A percentile compares a stretch with the other conserved stretches of the same genome.
phyloP scores from a whole-genome alignment of 1,139 yeast species.

The Lodderomyces elongisporus region DNA sequence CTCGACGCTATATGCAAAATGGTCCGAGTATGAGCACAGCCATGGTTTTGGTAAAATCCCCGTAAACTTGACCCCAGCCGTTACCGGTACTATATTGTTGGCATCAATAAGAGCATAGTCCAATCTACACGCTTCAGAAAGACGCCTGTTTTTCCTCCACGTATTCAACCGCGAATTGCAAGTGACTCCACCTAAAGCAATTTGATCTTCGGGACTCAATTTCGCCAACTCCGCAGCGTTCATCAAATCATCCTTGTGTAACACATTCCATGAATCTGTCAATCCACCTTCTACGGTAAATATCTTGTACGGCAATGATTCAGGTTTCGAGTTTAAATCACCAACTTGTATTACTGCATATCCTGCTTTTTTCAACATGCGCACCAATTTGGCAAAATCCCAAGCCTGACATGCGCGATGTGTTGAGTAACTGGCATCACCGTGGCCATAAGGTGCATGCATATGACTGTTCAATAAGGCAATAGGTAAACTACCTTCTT shows the following conservation, averaged over 20 bases:
- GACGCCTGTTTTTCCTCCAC: slow-evolving; percentile 64
- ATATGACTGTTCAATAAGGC: slow-evolving; percentile 88
- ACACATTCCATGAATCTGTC: slow-evolving; percentile 77
- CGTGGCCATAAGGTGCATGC: slow-evolving; percentile 94
- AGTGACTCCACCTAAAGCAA: slow-evolving; percentile 72
- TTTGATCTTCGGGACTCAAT: slow-evolving; percentile 64
- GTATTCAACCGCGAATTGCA: slow-evolving; percentile 85
- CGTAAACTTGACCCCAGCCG: slow-evolving; percentile 68
- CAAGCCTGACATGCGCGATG: slow-evolving; percentile 96
- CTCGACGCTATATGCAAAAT: slow-evolving; percentile 78
- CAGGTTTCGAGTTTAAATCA: slow-evolving; percentile 86
- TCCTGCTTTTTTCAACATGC: slow-evolving; percentile 63
- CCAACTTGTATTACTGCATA: slow-evolving; percentile 88
- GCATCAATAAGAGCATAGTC: slow-evolving; percentile 84
- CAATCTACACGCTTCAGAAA: slow-evolving; percentile 78
- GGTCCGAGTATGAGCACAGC: slow-evolving; percentile 79
- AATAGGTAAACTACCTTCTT: slow-evolving; percentile 46
- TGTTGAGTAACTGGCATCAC: slow-evolving; percentile 86
- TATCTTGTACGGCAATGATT: slow-evolving; percentile 72
- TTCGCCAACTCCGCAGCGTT: slow-evolving; percentile 43
- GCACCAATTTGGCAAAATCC: slow-evolving; percentile 75
- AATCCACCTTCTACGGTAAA: slow-evolving; percentile 67
- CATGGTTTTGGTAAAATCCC: slow-evolving; percentile 54
- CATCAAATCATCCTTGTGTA: slow-evolving; percentile 27
- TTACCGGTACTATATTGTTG: slow-evolving; percentile 43